Conservation (phyloP, 768 basidiomycete genomes). For the Rhodotorula kratochvilovae region DNA sequence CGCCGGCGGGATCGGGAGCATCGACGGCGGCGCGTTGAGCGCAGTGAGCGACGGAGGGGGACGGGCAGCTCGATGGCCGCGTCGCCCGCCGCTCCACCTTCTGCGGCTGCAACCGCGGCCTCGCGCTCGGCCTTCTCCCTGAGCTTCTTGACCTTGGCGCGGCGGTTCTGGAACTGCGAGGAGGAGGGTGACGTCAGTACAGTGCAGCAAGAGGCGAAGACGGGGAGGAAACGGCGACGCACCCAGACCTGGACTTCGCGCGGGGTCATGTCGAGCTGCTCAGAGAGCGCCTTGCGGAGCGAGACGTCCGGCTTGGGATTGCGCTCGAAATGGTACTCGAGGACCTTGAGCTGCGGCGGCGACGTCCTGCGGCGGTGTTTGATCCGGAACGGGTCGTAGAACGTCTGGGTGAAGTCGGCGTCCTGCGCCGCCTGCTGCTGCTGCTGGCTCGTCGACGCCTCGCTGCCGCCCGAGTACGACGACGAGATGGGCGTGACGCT, state of each 20-base stretch:
- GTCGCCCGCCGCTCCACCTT: background rate
- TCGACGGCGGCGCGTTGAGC: background rate
- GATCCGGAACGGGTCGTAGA: conserved; percentile 41
- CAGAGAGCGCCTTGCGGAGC: conserved; percentile 71
- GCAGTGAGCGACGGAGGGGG: background rate
- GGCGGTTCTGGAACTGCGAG: conserved; percentile 41
- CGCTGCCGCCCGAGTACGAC: background rate
- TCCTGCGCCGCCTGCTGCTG: background rate
- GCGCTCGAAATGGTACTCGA: conserved; percentile 77
- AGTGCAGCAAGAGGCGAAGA: background rate
- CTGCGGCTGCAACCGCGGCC: background rate
- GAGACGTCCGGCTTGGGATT: conserved; percentile 82
- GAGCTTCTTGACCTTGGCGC: conserved; percentile 42
- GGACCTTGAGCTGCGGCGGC: conserved; percentile 75
- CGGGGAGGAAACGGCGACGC: background rate
- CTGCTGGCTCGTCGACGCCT: background rate
- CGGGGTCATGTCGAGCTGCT: conserved; percentile 82
- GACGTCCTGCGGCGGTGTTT: conserved; percentile 61
- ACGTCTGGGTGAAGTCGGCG: conserved; percentile 17
- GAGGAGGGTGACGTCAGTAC: background rate
- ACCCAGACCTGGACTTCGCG: conserved; percentile 84
- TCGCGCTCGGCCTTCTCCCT: conserved; percentile 29
- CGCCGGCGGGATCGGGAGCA: background rate
- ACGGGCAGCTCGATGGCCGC: background rate
- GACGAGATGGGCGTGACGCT: background rate